These are phyloP conservation scores for Pythium grandisporangium DNA, from an alignment of 352 stramenopile species.

Conservation along the genomic window DNA sequence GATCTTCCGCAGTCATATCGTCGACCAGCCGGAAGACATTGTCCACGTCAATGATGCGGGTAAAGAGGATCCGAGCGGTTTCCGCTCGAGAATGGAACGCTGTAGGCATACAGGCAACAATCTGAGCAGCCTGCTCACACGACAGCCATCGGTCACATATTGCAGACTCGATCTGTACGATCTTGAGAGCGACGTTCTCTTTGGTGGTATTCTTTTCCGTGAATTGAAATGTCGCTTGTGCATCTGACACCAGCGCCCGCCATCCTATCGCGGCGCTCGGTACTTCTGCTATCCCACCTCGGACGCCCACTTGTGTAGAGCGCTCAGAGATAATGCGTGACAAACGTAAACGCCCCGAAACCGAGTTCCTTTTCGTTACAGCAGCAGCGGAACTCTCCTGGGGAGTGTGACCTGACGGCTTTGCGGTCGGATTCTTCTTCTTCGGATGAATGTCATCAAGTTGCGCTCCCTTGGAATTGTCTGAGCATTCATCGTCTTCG, in stretches of 20 bases:
- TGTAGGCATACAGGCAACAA: conserved; percentile 65
- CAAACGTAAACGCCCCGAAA: too few species aligned
- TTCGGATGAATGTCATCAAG: too few species aligned
- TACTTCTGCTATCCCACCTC: too few species aligned
- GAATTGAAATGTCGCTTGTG: conserved; percentile 34
- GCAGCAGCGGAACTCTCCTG: too few species aligned
- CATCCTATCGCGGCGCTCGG: too few species aligned
- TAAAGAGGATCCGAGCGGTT: conserved; percentile 65
- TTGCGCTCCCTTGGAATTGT: too few species aligned
- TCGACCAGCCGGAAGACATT: conserved; percentile 63
- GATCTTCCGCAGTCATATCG: conserved; percentile 28
- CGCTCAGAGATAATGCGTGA: conserved; percentile 3
- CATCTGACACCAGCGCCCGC: conserved; percentile 16
- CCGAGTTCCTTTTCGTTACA: too few species aligned
- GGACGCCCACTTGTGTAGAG: conserved; percentile 27
- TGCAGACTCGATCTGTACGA: conserved; percentile 75
- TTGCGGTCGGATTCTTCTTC: too few species aligned
- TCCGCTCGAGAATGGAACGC: conserved; percentile 50
- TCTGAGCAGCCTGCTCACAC: conserved; percentile 50
- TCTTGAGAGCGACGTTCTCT: conserved; percentile 62
- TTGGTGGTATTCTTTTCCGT: conserved; percentile 32
- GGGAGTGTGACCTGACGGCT: background rate
- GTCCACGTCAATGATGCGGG: conserved; percentile 57
- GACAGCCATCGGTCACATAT: conserved; percentile 75
- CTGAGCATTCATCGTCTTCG: background rate